Conservation (phyloP, 2,329 filamentous ascomycete genomes). For the Neoscytalidium dimidiatum region DNA sequence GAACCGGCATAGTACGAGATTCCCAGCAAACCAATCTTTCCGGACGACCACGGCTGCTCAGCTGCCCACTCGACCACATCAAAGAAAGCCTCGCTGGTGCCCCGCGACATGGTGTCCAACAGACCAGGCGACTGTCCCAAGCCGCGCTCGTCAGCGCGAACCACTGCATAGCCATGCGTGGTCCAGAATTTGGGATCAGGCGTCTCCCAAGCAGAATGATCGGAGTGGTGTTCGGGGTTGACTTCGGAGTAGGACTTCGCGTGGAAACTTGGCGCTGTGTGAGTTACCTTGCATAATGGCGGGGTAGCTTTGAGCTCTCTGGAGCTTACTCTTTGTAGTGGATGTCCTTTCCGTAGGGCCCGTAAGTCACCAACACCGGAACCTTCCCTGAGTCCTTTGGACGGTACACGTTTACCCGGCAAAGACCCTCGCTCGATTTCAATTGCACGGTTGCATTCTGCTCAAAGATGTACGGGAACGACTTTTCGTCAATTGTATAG, state of each 20-base stretch:
- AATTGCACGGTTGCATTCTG: conserved; percentile 51
- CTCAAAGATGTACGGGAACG: conserved; percentile 51
- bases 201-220: conserved; percentile 49
- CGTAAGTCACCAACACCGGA: conserved; percentile 70
- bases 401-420: conserved; percentile 55
- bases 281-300: background rate
- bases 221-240: conserved; percentile 40
- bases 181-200: conserved; percentile 45
- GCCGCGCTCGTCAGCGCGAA: conserved; percentile 53
- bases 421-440: conserved; percentile 43
- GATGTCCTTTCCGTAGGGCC: conserved; percentile 70
- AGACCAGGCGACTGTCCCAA: conserved; percentile 55
- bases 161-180: conserved; percentile 38
- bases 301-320: background rate
- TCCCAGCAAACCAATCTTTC: conserved; percentile 54
- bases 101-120: conserved; percentile 56
- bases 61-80: conserved; percentile 56
- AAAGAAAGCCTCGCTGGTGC: conserved; percentile 54
- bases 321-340: conserved; percentile 55
- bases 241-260: conserved; percentile 50
- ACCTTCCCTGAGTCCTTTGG: conserved; percentile 47
- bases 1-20: conserved; percentile 57
- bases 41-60: conserved; percentile 52
- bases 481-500: conserved; percentile 35
- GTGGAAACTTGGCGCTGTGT: conserved; percentile 44